Evolutionary conservation across 176 grass and related monocot genomes (phyloP), one percentile per base, ranked within the genome.

Genomic region (Triticum urartu): DNA sequence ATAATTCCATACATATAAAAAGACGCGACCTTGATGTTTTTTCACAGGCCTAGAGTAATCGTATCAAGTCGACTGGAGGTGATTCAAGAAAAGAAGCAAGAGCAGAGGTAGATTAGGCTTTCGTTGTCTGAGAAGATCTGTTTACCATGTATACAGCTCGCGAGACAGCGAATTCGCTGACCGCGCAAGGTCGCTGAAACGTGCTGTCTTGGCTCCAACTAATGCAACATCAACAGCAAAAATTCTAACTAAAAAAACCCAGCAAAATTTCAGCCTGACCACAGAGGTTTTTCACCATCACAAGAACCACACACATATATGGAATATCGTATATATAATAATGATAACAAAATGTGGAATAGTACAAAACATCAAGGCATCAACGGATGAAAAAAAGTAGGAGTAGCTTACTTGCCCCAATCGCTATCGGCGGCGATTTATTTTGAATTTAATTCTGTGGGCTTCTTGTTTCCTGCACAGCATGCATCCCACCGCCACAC

Each of bases 401-500:
- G 45, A 68, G 78, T 21, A 60, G 45, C 73, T 76, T 32, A 56
- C 73, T 76, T 33, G 47, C 73, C 73, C 71, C 17, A 36, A 54
- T 76, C 73, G 4, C 47, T 76, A 33, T 76, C 47, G 2, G 15
- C 47, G 4, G 33, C 47, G 8, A 18, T 54, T 76, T 54, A 9
- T 21, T 59, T 33, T 56, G 1, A 21, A 20, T 33, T 76, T 5
- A 76, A 76, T 76, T 76, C 15, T 9, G 82, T 76, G 88, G 82
- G 70, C 69, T 38, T 81, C 78, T 61, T 86, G 88, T 81, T 89
- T 79, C 88, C 88, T 76, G 47, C 73, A 76, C 73, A 76, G 73
- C 26, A 21, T 81, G 47, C 77, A 50, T 68, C 82, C 87, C 76
- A 21, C 18, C 22, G 32, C 64, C 7, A 56, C 87, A 89, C 77